These are phyloP conservation scores for Saccharomycopsis schoenii DNA, from an alignment of 805 yeast genomes.

Conservation along the genomic window DNA sequence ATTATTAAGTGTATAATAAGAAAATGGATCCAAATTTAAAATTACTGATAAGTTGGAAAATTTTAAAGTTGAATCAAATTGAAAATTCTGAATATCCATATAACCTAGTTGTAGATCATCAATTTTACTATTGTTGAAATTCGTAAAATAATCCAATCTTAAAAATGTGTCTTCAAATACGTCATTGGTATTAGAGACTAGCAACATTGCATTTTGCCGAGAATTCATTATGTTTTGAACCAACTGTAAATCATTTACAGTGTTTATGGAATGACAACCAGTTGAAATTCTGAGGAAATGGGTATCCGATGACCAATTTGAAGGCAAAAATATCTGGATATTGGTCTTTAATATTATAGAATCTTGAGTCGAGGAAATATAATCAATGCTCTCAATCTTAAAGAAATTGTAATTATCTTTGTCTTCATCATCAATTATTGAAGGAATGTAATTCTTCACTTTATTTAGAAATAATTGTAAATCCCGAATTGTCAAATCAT, in stretches of 20 bases:
- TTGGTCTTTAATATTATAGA: slow-evolving; percentile 6
- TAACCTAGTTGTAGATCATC: slow-evolving; percentile 7
- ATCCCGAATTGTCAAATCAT: slow-evolving; percentile 1
- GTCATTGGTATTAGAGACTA: not conserved
- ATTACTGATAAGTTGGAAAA: slow-evolving; percentile 10
- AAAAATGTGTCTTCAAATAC: not conserved
- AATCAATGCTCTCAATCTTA: slow-evolving; percentile 5
- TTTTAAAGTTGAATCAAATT: slow-evolving; percentile 4
- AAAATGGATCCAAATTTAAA: slow-evolving; percentile 9
- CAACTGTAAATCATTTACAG: not conserved
- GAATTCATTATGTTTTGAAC: not conserved
- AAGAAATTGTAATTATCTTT: not conserved
- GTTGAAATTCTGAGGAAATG: not conserved
- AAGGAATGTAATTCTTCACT: not conserved
- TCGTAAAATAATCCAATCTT: slow-evolving; percentile 10
- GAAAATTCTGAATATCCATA: slow-evolving; percentile 5
- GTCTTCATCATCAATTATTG: no score
- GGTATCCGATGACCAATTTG: not conserved
- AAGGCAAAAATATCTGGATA: slow-evolving; percentile 6
- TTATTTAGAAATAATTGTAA: not conserved
- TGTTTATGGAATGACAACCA: not conserved
- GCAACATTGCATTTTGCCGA: not conserved
- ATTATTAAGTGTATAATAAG: not conserved
- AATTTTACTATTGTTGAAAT: not conserved
- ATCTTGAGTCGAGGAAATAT: slow-evolving; percentile 8